These are phyloP conservation scores for Vicia faba DNA, from an alignment of 306 rosid species.

Conservation along the genomic window DNA sequence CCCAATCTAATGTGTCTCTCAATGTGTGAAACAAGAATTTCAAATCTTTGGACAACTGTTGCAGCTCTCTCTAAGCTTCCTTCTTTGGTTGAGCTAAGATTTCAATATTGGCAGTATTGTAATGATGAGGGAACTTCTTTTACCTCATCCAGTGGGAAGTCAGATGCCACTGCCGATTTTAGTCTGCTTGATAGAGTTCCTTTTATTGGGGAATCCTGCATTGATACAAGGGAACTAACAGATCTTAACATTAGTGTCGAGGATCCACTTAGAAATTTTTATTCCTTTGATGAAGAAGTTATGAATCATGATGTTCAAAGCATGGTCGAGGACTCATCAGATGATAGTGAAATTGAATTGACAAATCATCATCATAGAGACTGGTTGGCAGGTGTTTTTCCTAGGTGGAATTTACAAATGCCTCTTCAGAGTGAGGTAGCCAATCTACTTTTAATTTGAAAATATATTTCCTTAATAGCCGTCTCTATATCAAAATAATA, in stretches of 20 bases:
- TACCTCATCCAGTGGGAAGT: slow-evolving; percentile 50
- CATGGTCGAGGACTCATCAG: slow-evolving; percentile 68
- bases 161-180: slow-evolving; percentile 44
- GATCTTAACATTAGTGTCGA: slow-evolving; percentile 45
- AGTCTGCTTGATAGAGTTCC: slow-evolving; percentile 45
- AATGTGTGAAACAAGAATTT: slow-evolving; percentile 73
- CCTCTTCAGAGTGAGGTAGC: slow-evolving; percentile 63
- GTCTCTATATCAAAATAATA: slow-evolving; percentile 30
- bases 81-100: slow-evolving; percentile 72
- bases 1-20: slow-evolving; percentile 77
- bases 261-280: slow-evolving; percentile 50
- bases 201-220: slow-evolving; percentile 41
- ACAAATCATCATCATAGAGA: slow-evolving; percentile 45
- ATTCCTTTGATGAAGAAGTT: slow-evolving; percentile 50
- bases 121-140: slow-evolving; percentile 55
- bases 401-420: slow-evolving; percentile 43
- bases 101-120: slow-evolving; percentile 70
- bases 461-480: slow-evolving; percentile 24
- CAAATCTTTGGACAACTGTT: slow-evolving; percentile 85
- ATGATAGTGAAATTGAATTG: slow-evolving; percentile 60
- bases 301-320: slow-evolving; percentile 51
- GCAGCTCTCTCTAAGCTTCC: slow-evolving; percentile 81
- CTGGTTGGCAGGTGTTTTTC: slow-evolving; percentile 49
- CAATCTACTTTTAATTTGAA: slow-evolving; percentile 7
- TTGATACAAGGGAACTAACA: slow-evolving; percentile 40